Percentiles rank a stretch among this genome's conserved stretches.
These are phyloP conservation scores for Mollisiaceae sp. DNA, from an alignment of 2,329 filamentous ascomycete species.

Conservation along the genomic window DNA sequence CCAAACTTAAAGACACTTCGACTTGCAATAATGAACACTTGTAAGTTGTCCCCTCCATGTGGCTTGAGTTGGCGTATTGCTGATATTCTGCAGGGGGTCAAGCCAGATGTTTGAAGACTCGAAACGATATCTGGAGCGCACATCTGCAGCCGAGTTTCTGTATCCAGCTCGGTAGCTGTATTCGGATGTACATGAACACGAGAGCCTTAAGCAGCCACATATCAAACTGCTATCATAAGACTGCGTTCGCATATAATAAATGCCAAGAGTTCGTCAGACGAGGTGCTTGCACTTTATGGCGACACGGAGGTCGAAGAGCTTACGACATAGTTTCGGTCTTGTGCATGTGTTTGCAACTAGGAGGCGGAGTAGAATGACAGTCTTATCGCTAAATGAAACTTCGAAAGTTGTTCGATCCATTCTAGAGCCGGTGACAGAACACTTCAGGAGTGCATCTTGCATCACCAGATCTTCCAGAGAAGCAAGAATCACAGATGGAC, in stretches of 20 bases:
- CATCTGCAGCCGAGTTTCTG: background rate
- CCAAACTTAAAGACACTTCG: constrained; percentile 38
- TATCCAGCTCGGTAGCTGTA: constrained; percentile 5
- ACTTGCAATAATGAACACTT: background rate
- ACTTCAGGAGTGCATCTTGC: constrained; percentile 1
- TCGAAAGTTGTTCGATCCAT: constrained; percentile 1
- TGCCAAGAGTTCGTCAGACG: background rate
- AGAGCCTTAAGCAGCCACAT: background rate
- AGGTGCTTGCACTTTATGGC: background rate
- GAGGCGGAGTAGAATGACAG: background rate
- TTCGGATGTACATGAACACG: constrained; percentile 6
- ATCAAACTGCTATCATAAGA: constrained; percentile 5
- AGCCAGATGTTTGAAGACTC: constrained; percentile 4
- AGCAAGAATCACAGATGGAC: background rate
- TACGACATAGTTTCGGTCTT: background rate
- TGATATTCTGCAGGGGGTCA: constrained; percentile 9
- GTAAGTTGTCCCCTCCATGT: background rate
- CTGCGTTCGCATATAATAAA: background rate
- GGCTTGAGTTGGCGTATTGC: background rate
- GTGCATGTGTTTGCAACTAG: constrained; percentile 1
- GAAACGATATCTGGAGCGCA: background rate
- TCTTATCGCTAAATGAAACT: background rate
- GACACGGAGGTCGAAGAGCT: background rate
- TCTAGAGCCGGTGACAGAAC: constrained; percentile 2
- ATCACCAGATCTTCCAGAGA: background rate